Conservation (phyloP, 2,329 filamentous ascomycete genomes). For the Clarireedia sp. region DNA sequence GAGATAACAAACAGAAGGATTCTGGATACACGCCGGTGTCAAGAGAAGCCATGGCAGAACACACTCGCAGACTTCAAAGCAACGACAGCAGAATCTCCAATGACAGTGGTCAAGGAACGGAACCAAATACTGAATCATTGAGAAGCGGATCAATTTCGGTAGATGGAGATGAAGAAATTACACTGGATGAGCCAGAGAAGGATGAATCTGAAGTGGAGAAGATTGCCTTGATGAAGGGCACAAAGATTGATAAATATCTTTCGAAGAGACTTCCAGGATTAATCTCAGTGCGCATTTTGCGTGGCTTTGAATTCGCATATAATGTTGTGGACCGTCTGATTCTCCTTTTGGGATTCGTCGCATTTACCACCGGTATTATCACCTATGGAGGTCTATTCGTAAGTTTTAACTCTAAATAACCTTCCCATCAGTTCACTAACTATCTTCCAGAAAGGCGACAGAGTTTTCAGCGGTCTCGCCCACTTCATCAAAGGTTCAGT, state of each 20-base stretch:
- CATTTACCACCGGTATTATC: constrained; percentile 63
- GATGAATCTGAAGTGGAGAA: constrained; percentile 35
- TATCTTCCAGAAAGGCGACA: constrained; percentile 48
- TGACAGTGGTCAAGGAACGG: constrained; percentile 67
- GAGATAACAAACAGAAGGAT: constrained; percentile 36
- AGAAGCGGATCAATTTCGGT: constrained; percentile 55
- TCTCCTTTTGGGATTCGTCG: constrained; percentile 68
- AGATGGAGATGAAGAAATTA: constrained; percentile 34
- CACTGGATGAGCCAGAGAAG: constrained; percentile 37
- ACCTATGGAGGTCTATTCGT: constrained; percentile 81
- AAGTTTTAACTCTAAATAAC: constrained; percentile 34
- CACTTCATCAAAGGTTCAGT: constrained; percentile 93
- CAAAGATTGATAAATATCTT: constrained; percentile 42
- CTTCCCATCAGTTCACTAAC: constrained; percentile 9
- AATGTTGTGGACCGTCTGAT: constrained; percentile 67
- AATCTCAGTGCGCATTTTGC: constrained; percentile 49
- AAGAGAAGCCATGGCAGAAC: constrained; percentile 44
- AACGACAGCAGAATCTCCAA: constrained; percentile 49
- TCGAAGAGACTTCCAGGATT: constrained; percentile 46
- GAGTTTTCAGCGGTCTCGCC: constrained; percentile 73
- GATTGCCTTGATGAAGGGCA: constrained; percentile 33
- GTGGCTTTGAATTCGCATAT: constrained; percentile 52
- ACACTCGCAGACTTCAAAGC: constrained; percentile 37
- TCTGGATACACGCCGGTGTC: constrained; percentile 57
- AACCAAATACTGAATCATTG: constrained; percentile 58